Percentiles rank a stretch among this genome's conserved stretches.
phyloP scores from a whole-genome alignment of 345 rosid species.

The Zanthoxylum bungeanum region DNA sequence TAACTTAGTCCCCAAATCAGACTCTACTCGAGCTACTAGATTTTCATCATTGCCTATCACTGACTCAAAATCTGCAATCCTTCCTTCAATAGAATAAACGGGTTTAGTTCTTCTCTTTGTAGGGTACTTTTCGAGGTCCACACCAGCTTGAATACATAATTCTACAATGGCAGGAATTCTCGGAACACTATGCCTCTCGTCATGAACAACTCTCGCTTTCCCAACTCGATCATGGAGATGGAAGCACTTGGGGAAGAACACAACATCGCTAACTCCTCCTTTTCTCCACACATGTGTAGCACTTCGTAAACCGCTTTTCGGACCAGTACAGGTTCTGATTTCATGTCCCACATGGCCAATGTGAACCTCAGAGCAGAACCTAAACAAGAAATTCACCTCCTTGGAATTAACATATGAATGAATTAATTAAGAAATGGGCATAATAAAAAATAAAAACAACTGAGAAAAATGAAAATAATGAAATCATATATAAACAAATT shows the following conservation, averaged over 20 bases:
- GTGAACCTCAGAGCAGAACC: constrained; percentile 74
- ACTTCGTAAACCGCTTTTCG: constrained; percentile 57
- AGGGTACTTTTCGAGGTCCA: constrained; percentile 63
- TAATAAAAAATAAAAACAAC: too few species aligned
- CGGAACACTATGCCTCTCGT: constrained; percentile 48
- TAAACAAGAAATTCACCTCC: constrained; percentile 10
- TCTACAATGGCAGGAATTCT: constrained; percentile 72
- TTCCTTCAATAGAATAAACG: constrained; percentile 79
- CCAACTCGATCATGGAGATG: constrained; percentile 88
- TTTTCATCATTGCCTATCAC: constrained; percentile 19
- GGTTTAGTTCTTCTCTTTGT: constrained; percentile 73
- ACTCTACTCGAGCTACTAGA: constrained; percentile 4
- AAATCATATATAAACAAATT: not conserved
- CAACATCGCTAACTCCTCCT: constrained; percentile 53
- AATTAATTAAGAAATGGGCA: too few species aligned
- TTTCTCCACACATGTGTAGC: constrained; percentile 78
- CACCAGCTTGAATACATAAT: constrained; percentile 82
- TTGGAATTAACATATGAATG: not conserved
- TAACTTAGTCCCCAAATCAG: constrained; percentile 5
- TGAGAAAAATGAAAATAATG: not conserved
- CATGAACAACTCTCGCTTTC: constrained; percentile 67
- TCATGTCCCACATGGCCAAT: constrained; percentile 69
- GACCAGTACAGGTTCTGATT: constrained; percentile 76
- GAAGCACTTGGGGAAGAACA: constrained; percentile 65
- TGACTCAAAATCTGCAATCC: constrained; percentile 80